Conservation (phyloP, 2,329 filamentous ascomycete genomes). For the Rachicladosporium sp. region DNA sequence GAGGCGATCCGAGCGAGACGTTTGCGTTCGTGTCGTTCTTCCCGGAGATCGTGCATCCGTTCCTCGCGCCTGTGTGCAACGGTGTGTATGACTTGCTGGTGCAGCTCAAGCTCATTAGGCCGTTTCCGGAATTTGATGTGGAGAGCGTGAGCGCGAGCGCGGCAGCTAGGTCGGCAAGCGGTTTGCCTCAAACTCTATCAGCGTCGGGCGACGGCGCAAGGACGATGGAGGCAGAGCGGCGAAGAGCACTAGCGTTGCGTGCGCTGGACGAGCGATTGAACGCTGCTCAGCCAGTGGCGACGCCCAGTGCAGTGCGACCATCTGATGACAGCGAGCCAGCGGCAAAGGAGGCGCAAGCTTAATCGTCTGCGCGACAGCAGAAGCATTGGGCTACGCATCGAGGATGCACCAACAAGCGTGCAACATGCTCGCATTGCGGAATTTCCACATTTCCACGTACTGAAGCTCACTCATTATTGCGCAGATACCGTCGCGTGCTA, state of each 20-base stretch:
- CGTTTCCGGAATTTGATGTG: slow-evolving; percentile 72
- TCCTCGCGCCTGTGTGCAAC: slow-evolving; percentile 61
- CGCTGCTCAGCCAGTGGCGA: slow-evolving; percentile 40
- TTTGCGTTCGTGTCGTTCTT: slow-evolving; percentile 96
- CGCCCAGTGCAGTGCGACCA: too few species aligned
- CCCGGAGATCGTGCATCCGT: slow-evolving; percentile 67
- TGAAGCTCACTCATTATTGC: too few species aligned
- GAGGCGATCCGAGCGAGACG: slow-evolving; percentile 87
- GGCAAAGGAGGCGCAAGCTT: too few species aligned
- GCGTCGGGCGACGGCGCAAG: slow-evolving; percentile 50
- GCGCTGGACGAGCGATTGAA: slow-evolving; percentile 85
- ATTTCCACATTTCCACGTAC: too few species aligned
- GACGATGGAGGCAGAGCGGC: slow-evolving; percentile 72
- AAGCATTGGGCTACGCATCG: too few species aligned
- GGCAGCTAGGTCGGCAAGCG: slow-evolving; percentile 49
- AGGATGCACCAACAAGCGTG: too few species aligned
- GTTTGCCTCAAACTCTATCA: slow-evolving; percentile 39
- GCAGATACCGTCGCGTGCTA: too few species aligned
- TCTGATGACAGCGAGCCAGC: too few species aligned
- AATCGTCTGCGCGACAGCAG: too few species aligned
- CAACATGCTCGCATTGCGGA: too few species aligned
- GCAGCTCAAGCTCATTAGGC: slow-evolving; percentile 63
- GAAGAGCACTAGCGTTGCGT: slow-evolving; percentile 77
- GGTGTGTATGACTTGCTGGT: slow-evolving; percentile 65
- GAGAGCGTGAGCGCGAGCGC: slow-evolving; percentile 62